These are phyloP conservation scores for Gossypium sturtianum DNA, from an alignment of 345 rosid genomes.

Conservation along the genomic window DNA sequence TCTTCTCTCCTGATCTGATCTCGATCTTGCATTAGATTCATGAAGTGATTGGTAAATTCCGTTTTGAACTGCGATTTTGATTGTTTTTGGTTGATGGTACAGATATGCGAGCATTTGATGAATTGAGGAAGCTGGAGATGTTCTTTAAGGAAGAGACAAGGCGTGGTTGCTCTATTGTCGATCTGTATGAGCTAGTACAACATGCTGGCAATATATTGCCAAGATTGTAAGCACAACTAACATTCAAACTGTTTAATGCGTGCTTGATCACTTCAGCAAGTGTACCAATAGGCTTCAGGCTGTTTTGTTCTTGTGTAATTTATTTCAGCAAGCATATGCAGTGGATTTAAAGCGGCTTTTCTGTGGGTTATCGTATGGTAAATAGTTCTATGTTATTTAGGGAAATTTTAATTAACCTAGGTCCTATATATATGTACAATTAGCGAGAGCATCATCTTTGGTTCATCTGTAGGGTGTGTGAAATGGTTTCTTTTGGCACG, in stretches of 20 bases:
- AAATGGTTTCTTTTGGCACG: neutral
- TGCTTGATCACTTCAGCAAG: neutral
- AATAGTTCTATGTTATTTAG: neutral
- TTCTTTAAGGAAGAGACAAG: slow-evolving; percentile 92
- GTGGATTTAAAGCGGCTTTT: neutral
- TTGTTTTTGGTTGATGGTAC: slow-evolving; percentile 14
- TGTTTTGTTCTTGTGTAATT: neutral
- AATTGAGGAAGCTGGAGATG: slow-evolving; percentile 85
- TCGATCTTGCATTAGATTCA: slow-evolving; percentile 4
- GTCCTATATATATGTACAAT: neutral
- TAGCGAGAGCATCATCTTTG: neutral
- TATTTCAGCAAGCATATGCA: neutral
- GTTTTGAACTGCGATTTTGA: neutral
- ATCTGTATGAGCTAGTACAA: slow-evolving; percentile 94
- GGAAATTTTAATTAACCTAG: neutral
- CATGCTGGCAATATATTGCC: slow-evolving; percentile 98
- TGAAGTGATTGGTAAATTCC: neutral
- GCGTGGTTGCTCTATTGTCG: slow-evolving; percentile 91
- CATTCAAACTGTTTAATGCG: slow-evolving; percentile 1
- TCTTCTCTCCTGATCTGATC: slow-evolving; percentile 20
- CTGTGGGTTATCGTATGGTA: neutral
- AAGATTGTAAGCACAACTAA: slow-evolving; percentile 60
- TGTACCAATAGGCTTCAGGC: neutral
- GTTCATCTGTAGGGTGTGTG: neutral
- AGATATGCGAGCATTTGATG: slow-evolving; percentile 99